Evolutionary conservation across 2,329 filamentous ascomycete genomes (phyloP), one percentile per base, ranked within the genome.

Genomic region (Cryphonectria parasitica): DNA sequence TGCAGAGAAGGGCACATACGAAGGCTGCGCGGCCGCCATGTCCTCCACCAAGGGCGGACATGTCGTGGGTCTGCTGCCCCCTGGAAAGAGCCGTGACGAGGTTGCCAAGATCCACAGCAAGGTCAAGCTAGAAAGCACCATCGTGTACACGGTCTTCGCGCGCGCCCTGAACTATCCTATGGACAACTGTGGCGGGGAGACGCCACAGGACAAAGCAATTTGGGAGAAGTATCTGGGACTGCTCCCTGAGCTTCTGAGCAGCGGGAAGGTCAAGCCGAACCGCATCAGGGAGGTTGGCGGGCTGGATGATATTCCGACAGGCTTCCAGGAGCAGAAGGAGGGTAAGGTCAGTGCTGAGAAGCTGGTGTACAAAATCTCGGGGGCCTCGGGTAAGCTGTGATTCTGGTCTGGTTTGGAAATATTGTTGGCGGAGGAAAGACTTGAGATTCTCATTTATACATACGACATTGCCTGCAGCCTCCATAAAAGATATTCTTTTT

Each of bases 291-390:
- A 79, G 72, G 45, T 77, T 1, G 77, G 77, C 22, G 77, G 77
- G 0, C 69, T 80, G 10, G 74, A 77, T 2, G 74, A 75, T 22
- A 77, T 79, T 56, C 19, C 69, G 11, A 66, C 72, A 8, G 78
- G 78, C 0, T 79, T 79, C 66, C 69, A 75, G 70, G 56, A 74
- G 67, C 77, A 79, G 43, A 52, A 74, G 54, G 72, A 77, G 66
- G 77, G 78, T 52, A 76, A 74, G 54, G 75, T 80, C 60, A 77
- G 76, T 52, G 77, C 77, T 0, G 76, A 79, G 75, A 80, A 79
- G 71, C 65, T 80, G 7, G 76, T 79, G 7, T 80, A 79, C 68
- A 79, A 76, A 72, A 73, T 80, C 63, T 70, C 19, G 13, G n/a
- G 22, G 34, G 15, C 39, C 28, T 60, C 25, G 19, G 52, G 34